A percentile compares a stretch with the other conserved stretches of the same genome.
Evolutionary conservation across 2,329 filamentous ascomycete species (phyloP).

Genomic region (Salinomyces thailandicus): DNA sequence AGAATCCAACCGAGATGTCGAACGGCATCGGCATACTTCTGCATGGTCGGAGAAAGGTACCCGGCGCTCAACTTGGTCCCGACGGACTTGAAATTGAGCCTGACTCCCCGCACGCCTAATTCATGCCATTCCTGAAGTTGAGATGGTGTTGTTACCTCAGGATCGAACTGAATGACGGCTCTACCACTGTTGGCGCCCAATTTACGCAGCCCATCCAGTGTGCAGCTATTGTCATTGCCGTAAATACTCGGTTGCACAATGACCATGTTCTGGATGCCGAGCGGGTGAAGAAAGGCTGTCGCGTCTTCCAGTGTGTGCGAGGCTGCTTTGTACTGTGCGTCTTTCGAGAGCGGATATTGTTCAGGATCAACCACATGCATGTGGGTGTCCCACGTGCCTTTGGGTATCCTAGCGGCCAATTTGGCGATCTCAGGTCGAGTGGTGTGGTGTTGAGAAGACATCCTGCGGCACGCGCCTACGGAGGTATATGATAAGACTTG

Average conservation of each 20-base stretch:
- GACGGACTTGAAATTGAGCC: constrained; percentile 49
- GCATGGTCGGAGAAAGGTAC: constrained; percentile 35
- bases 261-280: constrained; percentile 47
- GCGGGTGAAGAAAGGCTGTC: constrained; percentile 38
- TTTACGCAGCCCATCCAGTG: constrained; percentile 43
- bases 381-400: constrained; percentile 49
- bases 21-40: constrained; percentile 41
- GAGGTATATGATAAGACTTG: no score
- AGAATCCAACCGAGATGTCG: constrained; percentile 46
- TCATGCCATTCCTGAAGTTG: constrained; percentile 45
- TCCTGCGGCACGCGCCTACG: neutral
- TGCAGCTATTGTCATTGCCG: constrained; percentile 49
- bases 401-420: constrained; percentile 27
- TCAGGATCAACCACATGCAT: constrained; percentile 52
- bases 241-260: constrained; percentile 53
- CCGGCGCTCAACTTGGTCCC: constrained; percentile 29
- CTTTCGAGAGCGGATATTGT: constrained; percentile 37
- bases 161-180: constrained; percentile 49
- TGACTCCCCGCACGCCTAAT: constrained; percentile 48
- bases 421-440: constrained; percentile 5
- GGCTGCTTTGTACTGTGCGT: constrained; percentile 43
- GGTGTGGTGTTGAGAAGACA: neutral
- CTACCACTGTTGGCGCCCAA: constrained; percentile 43
- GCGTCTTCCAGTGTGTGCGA: constrained; percentile 43
- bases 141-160: constrained; percentile 27